These are phyloP conservation scores for Leccinum uliginosum DNA, from an alignment of 768 basidiomycete species.

Conservation along the genomic window DNA sequence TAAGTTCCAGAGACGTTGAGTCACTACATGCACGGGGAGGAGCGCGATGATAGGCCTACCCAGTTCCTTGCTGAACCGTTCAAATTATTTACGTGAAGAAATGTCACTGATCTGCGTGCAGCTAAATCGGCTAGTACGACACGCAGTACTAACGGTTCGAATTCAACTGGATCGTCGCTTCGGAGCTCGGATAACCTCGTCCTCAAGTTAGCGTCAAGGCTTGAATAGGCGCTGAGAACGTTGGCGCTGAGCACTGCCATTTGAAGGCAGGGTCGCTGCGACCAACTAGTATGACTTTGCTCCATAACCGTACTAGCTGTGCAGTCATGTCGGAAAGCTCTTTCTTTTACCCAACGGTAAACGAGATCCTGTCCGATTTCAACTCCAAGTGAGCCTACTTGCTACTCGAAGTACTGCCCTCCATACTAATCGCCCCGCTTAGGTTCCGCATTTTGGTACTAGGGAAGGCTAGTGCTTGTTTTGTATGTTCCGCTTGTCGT, in stretches of 20 bases:
- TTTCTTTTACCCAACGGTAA: not conserved
- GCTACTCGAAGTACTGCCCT: not conserved
- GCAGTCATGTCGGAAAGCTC: not conserved
- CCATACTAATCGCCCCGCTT: not conserved
- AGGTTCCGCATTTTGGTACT: slow-evolving; percentile 5
- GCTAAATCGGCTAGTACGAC: not conserved
- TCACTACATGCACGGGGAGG: no score
- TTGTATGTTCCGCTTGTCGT: not conserved
- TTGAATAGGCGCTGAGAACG: not conserved
- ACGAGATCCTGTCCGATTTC: not conserved
- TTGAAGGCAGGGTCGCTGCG: not conserved
- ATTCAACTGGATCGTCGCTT: no score
- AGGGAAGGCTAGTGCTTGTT: slow-evolving; percentile 1
- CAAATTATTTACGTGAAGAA: not conserved
- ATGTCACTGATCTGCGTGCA: not conserved
- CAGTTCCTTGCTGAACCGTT: not conserved
- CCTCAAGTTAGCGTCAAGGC: not conserved
- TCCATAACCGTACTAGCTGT: not conserved
- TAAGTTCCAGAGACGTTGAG: no score
- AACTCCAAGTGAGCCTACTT: not conserved
- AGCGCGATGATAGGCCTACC: no score
- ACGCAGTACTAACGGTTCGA: not conserved
- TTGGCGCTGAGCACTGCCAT: not conserved
- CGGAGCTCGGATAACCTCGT: no score
- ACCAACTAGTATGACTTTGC: not conserved